Evolutionary conservation across 306 rosid genomes (phyloP).

Genomic region (Casuarina cunninghamiana): DNA sequence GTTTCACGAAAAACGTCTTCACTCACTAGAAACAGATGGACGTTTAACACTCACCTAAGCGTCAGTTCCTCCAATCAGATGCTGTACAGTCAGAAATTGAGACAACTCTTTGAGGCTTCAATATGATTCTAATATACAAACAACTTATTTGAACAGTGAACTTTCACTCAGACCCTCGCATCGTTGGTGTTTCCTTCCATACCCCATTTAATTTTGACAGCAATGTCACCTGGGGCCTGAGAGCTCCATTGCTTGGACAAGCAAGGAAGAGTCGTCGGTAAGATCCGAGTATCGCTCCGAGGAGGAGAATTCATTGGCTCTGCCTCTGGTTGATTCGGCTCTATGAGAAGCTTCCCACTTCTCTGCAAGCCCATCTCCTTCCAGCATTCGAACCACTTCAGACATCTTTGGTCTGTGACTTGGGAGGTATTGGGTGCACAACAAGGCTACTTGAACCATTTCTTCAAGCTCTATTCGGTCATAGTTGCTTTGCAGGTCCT

Average conservation of each 20-base stretch:
- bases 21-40: constrained; percentile 14
- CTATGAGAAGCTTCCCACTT: constrained; percentile 96
- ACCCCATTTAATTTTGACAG: no score
- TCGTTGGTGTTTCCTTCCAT: constrained; percentile 13
- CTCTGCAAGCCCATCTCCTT: constrained; percentile 97
- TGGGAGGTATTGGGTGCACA: constrained; percentile 87
- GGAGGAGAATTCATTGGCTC: constrained; percentile 76
- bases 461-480: constrained; percentile 88
- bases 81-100: constrained; percentile 50
- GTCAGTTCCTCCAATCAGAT: constrained; percentile 38
- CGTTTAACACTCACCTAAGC: constrained; percentile 30
- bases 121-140: constrained; percentile 44
- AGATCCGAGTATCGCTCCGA: constrained; percentile 93
- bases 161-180: constrained; percentile 22
- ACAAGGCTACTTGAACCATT: constrained; percentile 78
- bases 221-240: constrained; percentile 83
- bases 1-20: constrained; percentile 22
- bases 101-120: constrained; percentile 34
- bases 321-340: constrained; percentile 73
- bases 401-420: constrained; percentile 91
- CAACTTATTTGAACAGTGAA: constrained; percentile 24
- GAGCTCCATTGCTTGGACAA: constrained; percentile 97
- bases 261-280: constrained; percentile 93
- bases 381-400: constrained; percentile 95
- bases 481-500: constrained; percentile 61